A percentile compares a stretch with the other conserved stretches of the same genome.
phyloP scores from a whole-genome alignment of 139 green algal species.

The Closterium sp. region DNA sequence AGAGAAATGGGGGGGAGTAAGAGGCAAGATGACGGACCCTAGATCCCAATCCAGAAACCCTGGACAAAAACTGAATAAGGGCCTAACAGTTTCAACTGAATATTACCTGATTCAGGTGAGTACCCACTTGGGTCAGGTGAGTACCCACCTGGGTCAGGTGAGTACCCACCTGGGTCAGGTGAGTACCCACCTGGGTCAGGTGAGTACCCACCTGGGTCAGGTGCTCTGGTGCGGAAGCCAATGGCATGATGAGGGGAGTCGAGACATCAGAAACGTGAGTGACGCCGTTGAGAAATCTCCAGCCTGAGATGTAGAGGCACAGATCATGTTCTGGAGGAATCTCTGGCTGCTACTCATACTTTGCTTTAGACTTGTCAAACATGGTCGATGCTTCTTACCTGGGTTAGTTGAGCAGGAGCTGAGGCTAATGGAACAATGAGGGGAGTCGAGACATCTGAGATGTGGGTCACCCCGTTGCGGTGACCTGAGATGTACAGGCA shows the following conservation, averaged over 20 bases:
- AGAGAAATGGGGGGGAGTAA: no score
- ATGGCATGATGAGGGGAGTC: background rate
- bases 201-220: no score
- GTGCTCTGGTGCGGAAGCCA: background rate
- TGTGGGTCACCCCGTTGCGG: background rate
- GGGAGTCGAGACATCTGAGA: background rate
- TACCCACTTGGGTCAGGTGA: no score
- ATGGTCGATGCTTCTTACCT: background rate
- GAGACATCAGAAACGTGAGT: background rate
- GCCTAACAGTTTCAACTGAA: no score
- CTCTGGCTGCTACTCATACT: background rate
- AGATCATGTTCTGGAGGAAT: background rate
- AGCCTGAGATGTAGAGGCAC: background rate
- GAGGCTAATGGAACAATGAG: background rate
- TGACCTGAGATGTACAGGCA: constrained; percentile 1
- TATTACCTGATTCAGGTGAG: no score
- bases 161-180: no score
- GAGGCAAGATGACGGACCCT: no score
- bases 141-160: no score
- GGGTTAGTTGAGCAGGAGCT: background rate
- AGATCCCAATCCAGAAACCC: no score
- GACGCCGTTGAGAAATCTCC: background rate
- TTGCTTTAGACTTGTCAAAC: no score
- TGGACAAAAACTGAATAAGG: no score
- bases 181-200: no score